Conservation (phyloP, 345 rosid genomes). For the Lepidium africanum region DNA sequence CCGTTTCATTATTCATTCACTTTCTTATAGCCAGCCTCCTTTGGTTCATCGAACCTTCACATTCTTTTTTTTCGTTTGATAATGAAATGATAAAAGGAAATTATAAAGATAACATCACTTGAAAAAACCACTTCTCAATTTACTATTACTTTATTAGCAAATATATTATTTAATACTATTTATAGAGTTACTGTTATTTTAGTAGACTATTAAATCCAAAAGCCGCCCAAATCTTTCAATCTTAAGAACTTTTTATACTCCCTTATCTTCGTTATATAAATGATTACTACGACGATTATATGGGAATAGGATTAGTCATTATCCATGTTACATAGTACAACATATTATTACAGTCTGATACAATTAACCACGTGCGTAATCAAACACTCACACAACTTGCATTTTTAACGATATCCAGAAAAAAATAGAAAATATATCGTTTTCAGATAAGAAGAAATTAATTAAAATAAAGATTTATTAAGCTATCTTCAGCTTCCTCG, state of each 20-base stretch:
- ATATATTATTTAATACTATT: too few relatives aligned
- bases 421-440: neutral
- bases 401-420: neutral
- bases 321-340: constrained; percentile 1
- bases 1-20: neutral
- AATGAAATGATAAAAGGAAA: too few relatives aligned
- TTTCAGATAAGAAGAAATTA: constrained; percentile 10
- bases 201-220: neutral
- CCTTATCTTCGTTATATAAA: neutral
- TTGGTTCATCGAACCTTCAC: constrained; percentile 23
- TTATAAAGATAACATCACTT: too few relatives aligned
- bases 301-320: neutral
- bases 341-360: neutral
- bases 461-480: neutral
- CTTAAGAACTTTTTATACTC: neutral
- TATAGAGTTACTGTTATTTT: neutral
- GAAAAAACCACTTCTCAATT: too few relatives aligned
- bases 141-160: too few relatives aligned
- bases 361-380: constrained; percentile 31
- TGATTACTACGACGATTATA: neutral
- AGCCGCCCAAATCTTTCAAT: neutral
- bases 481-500: constrained; percentile 17
- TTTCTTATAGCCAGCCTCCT: constrained; percentile 14
- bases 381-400: constrained; percentile 25
- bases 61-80: neutral